Percentiles rank a stretch among this genome's conserved stretches.
Evolutionary conservation across 2,329 filamentous ascomycete species (phyloP).

Genomic region (Penicillium sp.): DNA sequence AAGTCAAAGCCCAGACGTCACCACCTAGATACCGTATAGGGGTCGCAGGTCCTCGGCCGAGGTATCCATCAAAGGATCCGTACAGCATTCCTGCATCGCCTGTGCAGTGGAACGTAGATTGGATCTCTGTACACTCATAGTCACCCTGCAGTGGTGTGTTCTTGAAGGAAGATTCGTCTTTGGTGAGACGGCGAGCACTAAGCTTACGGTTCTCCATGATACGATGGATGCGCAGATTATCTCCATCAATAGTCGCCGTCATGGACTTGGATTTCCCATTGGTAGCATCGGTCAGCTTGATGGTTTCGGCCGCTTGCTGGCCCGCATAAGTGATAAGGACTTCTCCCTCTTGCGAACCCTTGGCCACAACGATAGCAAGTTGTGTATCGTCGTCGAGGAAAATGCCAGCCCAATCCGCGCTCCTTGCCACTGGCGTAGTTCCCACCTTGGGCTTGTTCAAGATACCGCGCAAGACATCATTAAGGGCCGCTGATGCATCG

Average conservation of each 20-base stretch:
- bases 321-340: conserved; percentile 33
- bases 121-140: conserved; percentile 38
- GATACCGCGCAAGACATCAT: conserved; percentile 33
- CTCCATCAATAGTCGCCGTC: conserved; percentile 30
- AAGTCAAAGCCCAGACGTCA: conserved; percentile 41
- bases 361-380: conserved; percentile 30
- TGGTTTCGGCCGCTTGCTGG: conserved; percentile 20
- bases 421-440: conserved; percentile 7
- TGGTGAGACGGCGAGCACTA: conserved; percentile 21
- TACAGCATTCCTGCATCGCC: conserved; percentile 42
- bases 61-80: conserved; percentile 43
- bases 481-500: conserved; percentile 25
- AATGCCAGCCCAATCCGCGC: conserved; percentile 32
- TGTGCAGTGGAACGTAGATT: conserved; percentile 38
- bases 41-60: conserved; percentile 40
- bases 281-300: conserved; percentile 17
- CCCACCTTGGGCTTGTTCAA: conserved; percentile 22
- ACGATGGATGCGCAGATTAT: conserved; percentile 28
- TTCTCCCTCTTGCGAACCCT: conserved; percentile 26
- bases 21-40: conserved; percentile 40
- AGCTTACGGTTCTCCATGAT: conserved; percentile 31
- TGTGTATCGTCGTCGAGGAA: conserved; percentile 42
- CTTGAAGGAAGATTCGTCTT: conserved; percentile 8
- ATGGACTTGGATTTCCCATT: conserved; percentile 22
- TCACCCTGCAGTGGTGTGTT: conserved; percentile 24